A percentile compares a stretch with the other conserved stretches of the same genome.
Evolutionary conservation across 805 yeast genomes (phyloP).

Genomic region (Ogataea pignaliae): DNA sequence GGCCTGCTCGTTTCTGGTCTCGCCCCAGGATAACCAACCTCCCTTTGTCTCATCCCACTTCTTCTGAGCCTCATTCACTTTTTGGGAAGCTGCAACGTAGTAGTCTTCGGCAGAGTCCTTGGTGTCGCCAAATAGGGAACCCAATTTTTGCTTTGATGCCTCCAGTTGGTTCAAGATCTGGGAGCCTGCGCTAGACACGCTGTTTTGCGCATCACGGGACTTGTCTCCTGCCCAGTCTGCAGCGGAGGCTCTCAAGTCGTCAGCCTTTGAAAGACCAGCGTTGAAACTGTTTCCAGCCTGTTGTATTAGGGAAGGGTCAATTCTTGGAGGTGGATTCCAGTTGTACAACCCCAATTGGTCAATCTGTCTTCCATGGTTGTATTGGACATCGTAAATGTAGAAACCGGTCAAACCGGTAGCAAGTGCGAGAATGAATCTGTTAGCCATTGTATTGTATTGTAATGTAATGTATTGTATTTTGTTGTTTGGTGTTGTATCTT

Average conservation of each 20-base stretch:
- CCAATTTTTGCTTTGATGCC: conserved; percentile 10
- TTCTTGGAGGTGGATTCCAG: conserved; percentile 22
- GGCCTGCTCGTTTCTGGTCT: conserved; percentile 32
- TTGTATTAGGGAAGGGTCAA: conserved; percentile 9
- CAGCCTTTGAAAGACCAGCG: conserved; percentile 16
- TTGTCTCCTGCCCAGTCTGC: conserved; percentile 19
- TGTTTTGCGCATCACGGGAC: conserved; percentile 11
- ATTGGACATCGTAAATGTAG: conserved; percentile 25
- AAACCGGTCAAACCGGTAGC: conserved; percentile 27
- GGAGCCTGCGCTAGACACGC: conserved; percentile 12
- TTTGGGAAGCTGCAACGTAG: conserved; percentile 23
- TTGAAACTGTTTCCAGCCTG: conserved; percentile 8
- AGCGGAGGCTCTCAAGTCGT: conserved; percentile 18
- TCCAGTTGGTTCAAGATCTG: conserved; percentile 11
- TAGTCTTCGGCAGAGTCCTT: conserved; percentile 21
- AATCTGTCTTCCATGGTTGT: conserved; percentile 21
- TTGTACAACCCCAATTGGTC: conserved; percentile 25
- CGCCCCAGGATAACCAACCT: conserved; percentile 37
- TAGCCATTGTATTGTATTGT: conserved; percentile 9
- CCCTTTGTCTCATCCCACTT: conserved; percentile 28
- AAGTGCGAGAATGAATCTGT: conserved; percentile 14
- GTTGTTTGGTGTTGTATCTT: too few species aligned
- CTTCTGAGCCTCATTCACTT: conserved; percentile 28
- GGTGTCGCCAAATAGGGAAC: conserved; percentile 15
- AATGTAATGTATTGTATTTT: too few species aligned